Evolutionary conservation across 805 yeast species (phyloP), one percentile per base, ranked within the genome.

Genomic region (Cyberlindnera petersonii): DNA sequence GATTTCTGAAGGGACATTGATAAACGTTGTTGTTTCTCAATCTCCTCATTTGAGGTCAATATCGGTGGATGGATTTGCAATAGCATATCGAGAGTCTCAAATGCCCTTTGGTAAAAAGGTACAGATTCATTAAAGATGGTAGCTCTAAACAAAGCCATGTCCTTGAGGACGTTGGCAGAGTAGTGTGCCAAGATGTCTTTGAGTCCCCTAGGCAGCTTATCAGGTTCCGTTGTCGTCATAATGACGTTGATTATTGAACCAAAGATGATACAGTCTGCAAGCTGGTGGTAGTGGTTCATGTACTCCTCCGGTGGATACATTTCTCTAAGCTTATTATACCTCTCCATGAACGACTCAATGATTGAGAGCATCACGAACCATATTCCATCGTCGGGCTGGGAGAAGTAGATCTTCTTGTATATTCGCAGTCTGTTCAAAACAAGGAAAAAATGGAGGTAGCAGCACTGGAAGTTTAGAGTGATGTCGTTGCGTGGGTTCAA

Each of bases 301-400:
- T 43, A 31, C 16, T 47, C 49, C n/a, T 37, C 42, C 4, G 42
- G 39, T 4, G 48, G 50, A 30, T 45, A 49, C 11, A 46, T 17
- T 18, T 31, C 38, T 11, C 45, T 34, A 13, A 50, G 28, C 16
- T 47, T 45, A 18, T 36, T 42, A 33, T 52, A 50, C 21, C 42
- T 40, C 21, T 46, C 49, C 18, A 52, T 24, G 31, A 49, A 52
- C 21, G 48, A 43, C 22, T 50, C 52, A 2, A 47, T 37, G 7
- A 50, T 50, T 9, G 56, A 52, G n/a, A 48, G 31, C 47, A 50
- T 40, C 10, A 52, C 21, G 13, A 49, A 47, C 55, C 53, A 49
- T 6, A 46, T 40, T 1, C 49, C 48, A n/a, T 39, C 40, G 19
- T 39, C 44, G 5, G 42, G 39, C 3, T 41, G 34, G 16, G 23